These are phyloP conservation scores for Oryza longistaminata DNA, from an alignment of 176 grass and related monocot genomes.

Conservation along the genomic window DNA sequence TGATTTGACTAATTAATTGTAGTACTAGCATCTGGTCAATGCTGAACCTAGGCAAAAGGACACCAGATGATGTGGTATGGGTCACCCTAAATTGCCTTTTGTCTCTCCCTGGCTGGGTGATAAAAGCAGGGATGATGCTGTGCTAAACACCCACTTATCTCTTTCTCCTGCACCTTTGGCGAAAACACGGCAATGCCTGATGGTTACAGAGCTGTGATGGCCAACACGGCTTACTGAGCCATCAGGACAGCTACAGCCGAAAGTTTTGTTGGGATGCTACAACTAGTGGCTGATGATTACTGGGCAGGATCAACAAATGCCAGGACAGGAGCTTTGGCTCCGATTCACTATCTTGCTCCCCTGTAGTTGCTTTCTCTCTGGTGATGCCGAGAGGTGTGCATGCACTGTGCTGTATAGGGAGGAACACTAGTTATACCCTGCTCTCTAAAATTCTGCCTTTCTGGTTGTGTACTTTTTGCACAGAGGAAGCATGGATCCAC, in stretches of 20 bases:
- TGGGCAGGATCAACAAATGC: conserved; percentile 29
- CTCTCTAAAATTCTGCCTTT: conserved; percentile 40
- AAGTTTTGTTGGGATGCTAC: conserved; percentile 11
- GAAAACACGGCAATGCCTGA: not conserved
- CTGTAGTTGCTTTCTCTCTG: conserved; percentile 32
- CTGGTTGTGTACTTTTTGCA: conserved; percentile 35
- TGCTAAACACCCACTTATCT: conserved; percentile 31
- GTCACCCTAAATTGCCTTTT: conserved; percentile 35
- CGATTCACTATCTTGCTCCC: conserved; percentile 19
- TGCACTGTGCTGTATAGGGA: conserved; percentile 39
- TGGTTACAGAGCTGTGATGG: not conserved
- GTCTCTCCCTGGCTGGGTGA: conserved; percentile 12
- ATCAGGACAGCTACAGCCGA: conserved; percentile 50
- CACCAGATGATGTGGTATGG: conserved; percentile 22
- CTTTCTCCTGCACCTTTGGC: not conserved
- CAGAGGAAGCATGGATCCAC: conserved; percentile 76
- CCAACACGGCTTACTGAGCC: conserved; percentile 30
- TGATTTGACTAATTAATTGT: conserved; percentile 33
- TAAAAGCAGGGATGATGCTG: conserved; percentile 30
- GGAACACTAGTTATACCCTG: not conserved
- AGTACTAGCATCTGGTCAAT: conserved; percentile 26
- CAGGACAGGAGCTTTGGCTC: conserved; percentile 43
- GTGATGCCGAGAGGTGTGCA: conserved; percentile 15
- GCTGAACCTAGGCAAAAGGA: conserved; percentile 30
- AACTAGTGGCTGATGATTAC: not conserved